Conservation (phyloP, 1,139 yeast species). For the Geotrichum restrictum region DNA sequence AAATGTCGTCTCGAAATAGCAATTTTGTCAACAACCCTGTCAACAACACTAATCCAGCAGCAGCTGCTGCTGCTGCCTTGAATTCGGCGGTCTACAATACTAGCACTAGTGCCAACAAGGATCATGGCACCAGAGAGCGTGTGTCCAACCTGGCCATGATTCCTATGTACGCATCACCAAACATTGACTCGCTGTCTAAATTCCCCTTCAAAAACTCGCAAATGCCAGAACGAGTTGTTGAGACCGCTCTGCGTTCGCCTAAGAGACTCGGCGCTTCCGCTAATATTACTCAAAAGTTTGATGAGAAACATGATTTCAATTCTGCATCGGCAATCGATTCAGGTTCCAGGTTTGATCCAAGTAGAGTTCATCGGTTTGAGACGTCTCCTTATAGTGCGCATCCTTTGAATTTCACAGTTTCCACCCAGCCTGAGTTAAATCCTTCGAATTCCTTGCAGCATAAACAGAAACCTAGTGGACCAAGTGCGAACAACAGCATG, state of each 20-base stretch:
- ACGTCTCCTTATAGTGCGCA: neutral
- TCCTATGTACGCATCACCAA: constrained; percentile 8
- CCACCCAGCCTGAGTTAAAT: neutral
- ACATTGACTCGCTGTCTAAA: constrained; percentile 10
- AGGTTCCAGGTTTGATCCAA: neutral
- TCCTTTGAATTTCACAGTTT: neutral
- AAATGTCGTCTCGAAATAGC: neutral
- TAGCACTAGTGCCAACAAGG: neutral
- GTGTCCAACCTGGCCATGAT: constrained; percentile 5
- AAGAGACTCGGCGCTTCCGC: constrained; percentile 1
- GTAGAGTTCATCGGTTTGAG: constrained; percentile 6
- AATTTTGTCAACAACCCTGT: neutral
- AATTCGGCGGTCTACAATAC: too few species aligned
- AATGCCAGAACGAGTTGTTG: constrained; percentile 5
- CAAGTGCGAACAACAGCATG: neutral
- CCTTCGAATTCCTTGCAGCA: neutral
- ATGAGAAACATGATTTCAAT: neutral
- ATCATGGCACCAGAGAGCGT: neutral
- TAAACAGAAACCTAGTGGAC: neutral
- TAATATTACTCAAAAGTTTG: neutral
- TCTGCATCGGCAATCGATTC: neutral
- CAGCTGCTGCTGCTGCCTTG: too few species aligned
- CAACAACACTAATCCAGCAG: too few species aligned
- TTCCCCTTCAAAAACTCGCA: constrained; percentile 14
- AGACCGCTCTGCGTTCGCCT: neutral